These are phyloP conservation scores for Panus rudis DNA, from an alignment of 768 basidiomycete species.

Conservation along the genomic window DNA sequence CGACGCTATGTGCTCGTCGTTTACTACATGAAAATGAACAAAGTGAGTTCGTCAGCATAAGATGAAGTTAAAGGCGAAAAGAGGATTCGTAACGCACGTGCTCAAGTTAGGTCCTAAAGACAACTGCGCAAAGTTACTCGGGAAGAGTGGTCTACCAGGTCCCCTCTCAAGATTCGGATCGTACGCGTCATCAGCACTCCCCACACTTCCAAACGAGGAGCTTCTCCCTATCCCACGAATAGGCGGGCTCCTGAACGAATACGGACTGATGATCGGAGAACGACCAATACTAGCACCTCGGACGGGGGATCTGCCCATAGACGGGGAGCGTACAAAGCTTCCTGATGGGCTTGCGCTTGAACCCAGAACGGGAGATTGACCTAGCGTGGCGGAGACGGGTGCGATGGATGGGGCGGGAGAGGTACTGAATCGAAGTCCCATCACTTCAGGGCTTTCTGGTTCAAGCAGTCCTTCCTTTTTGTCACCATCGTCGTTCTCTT, in stretches of 20 bases:
- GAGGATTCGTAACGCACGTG: constrained; percentile 30
- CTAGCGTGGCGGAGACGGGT: constrained; percentile 12
- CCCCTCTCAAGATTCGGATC: constrained; percentile 54
- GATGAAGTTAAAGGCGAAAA: background rate
- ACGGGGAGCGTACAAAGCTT: no score
- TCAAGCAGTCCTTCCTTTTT: constrained; percentile 21
- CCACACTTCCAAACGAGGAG: constrained; percentile 5
- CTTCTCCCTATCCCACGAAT: background rate
- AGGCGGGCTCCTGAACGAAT: no score
- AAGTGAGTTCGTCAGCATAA: background rate
- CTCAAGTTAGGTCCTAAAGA: constrained; percentile 58
- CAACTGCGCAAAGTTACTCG: constrained; percentile 69
- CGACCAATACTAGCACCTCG: no score
- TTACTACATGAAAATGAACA: background rate
- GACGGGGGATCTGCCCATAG: no score
- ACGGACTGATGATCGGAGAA: no score
- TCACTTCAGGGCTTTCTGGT: constrained; percentile 15
- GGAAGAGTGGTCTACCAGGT: constrained; percentile 76
- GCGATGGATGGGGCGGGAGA: constrained; percentile 10
- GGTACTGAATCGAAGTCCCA: constrained; percentile 24
- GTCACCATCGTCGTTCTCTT: constrained; percentile 10
- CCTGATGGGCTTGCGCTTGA: no score
- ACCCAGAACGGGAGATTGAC: background rate
- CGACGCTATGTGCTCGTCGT: constrained; percentile 1
- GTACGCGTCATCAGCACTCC: constrained; percentile 28